Conservation (phyloP, 1,139 yeast species). For the Blastobotrys elegans region DNA sequence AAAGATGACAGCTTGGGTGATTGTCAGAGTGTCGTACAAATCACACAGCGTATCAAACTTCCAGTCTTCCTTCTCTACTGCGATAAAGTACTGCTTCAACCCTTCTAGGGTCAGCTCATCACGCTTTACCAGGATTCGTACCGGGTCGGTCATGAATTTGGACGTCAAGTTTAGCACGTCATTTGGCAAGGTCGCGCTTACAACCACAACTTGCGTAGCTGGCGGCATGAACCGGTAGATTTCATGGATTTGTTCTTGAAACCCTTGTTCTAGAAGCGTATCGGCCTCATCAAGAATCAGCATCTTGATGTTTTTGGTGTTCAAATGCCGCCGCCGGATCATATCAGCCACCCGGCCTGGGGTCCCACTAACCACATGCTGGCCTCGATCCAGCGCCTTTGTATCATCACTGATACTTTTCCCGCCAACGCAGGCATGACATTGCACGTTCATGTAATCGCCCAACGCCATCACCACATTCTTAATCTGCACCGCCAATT, state of each 20-base stretch:
- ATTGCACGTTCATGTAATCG: slow-evolving; percentile 86
- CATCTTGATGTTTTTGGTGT: slow-evolving; percentile 89
- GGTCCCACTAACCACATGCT: slow-evolving; percentile 96
- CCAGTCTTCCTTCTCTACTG: slow-evolving; percentile 88
- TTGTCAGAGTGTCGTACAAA: slow-evolving; percentile 94
- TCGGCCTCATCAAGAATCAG: slow-evolving; percentile 99
- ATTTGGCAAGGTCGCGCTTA: slow-evolving; percentile 97
- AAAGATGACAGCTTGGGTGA: slow-evolving; percentile 98
- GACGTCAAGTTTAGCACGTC: slow-evolving; percentile 96
- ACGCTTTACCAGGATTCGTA: slow-evolving; percentile 94
- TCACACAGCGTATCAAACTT: slow-evolving; percentile 96
- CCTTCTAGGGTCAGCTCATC: slow-evolving; percentile 98
- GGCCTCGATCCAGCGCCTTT: slow-evolving; percentile 87
- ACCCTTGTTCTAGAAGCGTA: slow-evolving; percentile 95
- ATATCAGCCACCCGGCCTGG: slow-evolving; percentile 99
- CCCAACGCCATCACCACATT: slow-evolving; percentile 93
- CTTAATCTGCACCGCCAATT: slow-evolving; percentile 96
- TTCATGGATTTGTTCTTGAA: slow-evolving; percentile 96
- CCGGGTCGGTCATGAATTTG: slow-evolving; percentile 96
- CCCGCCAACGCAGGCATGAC: slow-evolving; percentile 99
- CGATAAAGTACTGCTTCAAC: slow-evolving; percentile 92
- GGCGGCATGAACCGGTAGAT: slow-evolving; percentile 92
- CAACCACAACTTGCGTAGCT: slow-evolving; percentile 91
- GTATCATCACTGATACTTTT: slow-evolving; percentile 88
- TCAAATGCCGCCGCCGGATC: slow-evolving; percentile 91